These are phyloP conservation scores for Eimeria sp. DNA, from an alignment of 169 alveolate genomes.

Conservation along the genomic window DNA sequence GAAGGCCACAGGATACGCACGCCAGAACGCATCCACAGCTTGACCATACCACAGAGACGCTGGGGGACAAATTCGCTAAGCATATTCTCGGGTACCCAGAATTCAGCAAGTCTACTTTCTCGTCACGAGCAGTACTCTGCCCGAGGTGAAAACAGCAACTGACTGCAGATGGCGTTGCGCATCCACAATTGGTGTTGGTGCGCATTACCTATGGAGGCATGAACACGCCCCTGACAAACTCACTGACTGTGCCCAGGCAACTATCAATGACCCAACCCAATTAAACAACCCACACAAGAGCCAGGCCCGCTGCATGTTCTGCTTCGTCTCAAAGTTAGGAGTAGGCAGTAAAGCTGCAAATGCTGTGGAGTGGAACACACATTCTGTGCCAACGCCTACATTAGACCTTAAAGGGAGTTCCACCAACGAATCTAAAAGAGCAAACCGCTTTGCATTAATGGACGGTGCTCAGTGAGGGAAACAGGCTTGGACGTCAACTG, in stretches of 20 bases:
- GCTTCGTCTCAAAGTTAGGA: not conserved
- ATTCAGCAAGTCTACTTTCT: not conserved
- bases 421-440: not conserved
- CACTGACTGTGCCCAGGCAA: not conserved
- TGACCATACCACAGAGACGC: not conserved
- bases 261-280: not conserved
- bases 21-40: not conserved
- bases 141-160: not conserved
- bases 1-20: too few relatives aligned
- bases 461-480: not conserved
- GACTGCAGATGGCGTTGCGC: not conserved
- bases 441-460: not conserved
- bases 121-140: not conserved
- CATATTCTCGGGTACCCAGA: not conserved
- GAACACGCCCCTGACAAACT: not conserved
- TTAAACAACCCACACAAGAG: not conserved
- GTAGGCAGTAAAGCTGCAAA: not conserved
- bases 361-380: not conserved
- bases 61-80: not conserved
- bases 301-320: not conserved
- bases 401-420: not conserved
- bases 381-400: not conserved
- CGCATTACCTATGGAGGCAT: not conserved
- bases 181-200: not conserved
- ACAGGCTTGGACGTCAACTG: not conserved